These are phyloP conservation scores for Piloderma croceum DNA, from an alignment of 768 basidiomycete genomes.

Conservation along the genomic window DNA sequence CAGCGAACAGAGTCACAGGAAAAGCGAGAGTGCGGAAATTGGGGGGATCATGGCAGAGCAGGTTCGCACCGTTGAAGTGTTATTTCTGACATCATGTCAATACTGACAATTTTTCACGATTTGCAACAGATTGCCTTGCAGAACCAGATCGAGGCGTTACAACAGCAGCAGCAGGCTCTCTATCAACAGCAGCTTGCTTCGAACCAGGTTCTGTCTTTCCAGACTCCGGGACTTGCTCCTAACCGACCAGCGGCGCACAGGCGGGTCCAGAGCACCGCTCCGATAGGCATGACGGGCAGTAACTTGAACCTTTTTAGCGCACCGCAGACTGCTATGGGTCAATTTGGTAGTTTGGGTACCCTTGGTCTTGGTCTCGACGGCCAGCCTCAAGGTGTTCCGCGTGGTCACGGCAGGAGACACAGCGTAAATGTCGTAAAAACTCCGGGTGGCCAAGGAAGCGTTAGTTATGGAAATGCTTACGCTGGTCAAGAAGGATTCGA, in stretches of 20 bases:
- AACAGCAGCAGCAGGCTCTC: constrained; percentile 85
- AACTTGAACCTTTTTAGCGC: constrained; percentile 38
- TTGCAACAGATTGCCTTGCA: constrained; percentile 72
- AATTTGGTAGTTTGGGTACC: constrained; percentile 52
- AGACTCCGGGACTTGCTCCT: constrained; percentile 68
- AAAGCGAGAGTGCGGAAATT: constrained; percentile 69
- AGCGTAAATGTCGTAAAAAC: constrained; percentile 92
- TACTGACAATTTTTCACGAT: background rate
- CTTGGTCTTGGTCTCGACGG: constrained; percentile 56
- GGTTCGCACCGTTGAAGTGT: constrained; percentile 37
- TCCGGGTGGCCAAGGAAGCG: constrained; percentile 46
- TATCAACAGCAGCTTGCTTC: constrained; percentile 89
- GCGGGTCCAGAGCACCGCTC: constrained; percentile 82
- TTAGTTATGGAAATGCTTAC: constrained; percentile 44
- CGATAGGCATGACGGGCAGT: constrained; percentile 45
- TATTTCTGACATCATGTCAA: constrained; percentile 1
- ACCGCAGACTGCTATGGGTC: constrained; percentile 57
- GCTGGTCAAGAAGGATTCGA: constrained; percentile 65
- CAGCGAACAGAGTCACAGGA: constrained; percentile 43
- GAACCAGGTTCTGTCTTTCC: constrained; percentile 76
- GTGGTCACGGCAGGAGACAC: constrained; percentile 84
- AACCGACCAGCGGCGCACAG: constrained; percentile 56
- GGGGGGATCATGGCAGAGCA: constrained; percentile 94
- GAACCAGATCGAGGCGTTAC: constrained; percentile 83
- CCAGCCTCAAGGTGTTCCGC: constrained; percentile 60